Evolutionary conservation across 1,284 basidiomycete species (phyloP), one percentile per base, ranked within the genome.

Genomic region (Schizopora paradoxa): DNA sequence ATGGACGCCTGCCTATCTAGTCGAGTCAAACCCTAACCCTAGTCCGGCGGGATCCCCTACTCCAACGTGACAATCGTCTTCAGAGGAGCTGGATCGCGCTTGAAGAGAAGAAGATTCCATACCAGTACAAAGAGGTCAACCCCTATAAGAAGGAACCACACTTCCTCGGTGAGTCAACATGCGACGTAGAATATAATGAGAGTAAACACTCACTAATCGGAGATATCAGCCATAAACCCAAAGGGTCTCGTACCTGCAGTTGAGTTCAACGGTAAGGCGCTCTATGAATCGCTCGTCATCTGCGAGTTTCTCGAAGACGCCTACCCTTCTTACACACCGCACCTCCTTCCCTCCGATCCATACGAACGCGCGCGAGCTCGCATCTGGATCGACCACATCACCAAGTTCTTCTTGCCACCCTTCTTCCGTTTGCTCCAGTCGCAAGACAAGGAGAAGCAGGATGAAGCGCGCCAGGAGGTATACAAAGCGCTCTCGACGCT

Each of bases 131-230:
- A 51, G 77, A 85, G 58, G 73, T 82, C 16, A 84, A 86, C 57
- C 81, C 81, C 0, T 85, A 85, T 67, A 76, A 76, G 63, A 84
- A 85, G 55, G 81, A 82, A 51, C 66, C 73, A 25, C 69, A 77
- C 37, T 77, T 84, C 56, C 65, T 80, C 19, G 70, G 76, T 74
- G 41, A 14, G 66, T 47, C 3, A 2, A 38, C 16, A 25, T n/a
- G 19, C 3, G 19, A 14, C n/a, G n/a, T n/a, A n/a, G n/a, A 48
- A 54, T 19, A 45, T 47, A 11, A 43, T 23, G 51, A 29, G 19
- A 21, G 18, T 43, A 33, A 35, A 13, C 8, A 31, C 35, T 36
- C n/a, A 38, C 6, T n/a, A 31, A n/a, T n/a, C n/a, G n/a, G n/a
- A n/a, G 13, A 29, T 21, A n/a, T 49, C 63, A 71, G 78, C 70